A percentile compares a stretch with the other conserved stretches of the same genome.
These are phyloP conservation scores for Waltergamsia citrina DNA, from an alignment of 2,329 filamentous ascomycete species.

Conservation along the genomic window DNA sequence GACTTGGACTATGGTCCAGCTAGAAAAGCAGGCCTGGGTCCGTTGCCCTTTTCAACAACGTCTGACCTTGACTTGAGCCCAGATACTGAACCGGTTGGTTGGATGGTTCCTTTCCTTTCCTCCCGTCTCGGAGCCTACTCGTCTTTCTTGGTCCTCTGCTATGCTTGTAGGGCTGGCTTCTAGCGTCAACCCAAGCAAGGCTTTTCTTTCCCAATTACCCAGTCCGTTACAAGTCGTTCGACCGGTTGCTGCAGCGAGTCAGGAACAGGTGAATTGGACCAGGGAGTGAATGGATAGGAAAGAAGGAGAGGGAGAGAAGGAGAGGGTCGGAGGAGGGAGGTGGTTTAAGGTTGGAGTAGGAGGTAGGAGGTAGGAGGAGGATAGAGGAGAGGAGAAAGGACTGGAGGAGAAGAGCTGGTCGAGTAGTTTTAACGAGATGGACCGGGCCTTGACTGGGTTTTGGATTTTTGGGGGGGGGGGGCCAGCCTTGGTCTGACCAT, in stretches of 20 bases:
- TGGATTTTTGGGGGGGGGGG: too few relatives aligned
- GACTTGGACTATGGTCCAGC: too few relatives aligned
- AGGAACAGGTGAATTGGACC: constrained; percentile 39
- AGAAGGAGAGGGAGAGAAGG: constrained; percentile 19
- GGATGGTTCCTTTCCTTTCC: constrained; percentile 4
- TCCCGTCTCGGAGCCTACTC: constrained; percentile 12
- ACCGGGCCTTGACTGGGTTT: too few relatives aligned
- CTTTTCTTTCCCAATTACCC: background rate
- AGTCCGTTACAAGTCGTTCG: background rate
- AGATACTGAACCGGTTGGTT: background rate
- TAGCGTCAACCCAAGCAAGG: too few relatives aligned
- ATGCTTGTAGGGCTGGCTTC: background rate
- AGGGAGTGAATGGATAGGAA: constrained; percentile 43
- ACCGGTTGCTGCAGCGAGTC: constrained; percentile 15
- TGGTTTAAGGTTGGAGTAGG: constrained; percentile 39
- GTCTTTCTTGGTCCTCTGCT: constrained; percentile 15
- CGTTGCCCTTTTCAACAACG: too few relatives aligned
- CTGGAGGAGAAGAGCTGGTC: constrained; percentile 35
- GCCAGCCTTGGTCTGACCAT: too few relatives aligned
- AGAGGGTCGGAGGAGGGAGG: constrained; percentile 25
- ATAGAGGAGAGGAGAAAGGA: constrained; percentile 45
- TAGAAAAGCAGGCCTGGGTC: too few relatives aligned
- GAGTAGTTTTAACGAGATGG: constrained; percentile 26
- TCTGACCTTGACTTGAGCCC: background rate
- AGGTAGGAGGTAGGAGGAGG: constrained; percentile 39